Evolutionary conservation across 768 basidiomycete species (phyloP).

Genomic region (Leccinum variicolor): DNA sequence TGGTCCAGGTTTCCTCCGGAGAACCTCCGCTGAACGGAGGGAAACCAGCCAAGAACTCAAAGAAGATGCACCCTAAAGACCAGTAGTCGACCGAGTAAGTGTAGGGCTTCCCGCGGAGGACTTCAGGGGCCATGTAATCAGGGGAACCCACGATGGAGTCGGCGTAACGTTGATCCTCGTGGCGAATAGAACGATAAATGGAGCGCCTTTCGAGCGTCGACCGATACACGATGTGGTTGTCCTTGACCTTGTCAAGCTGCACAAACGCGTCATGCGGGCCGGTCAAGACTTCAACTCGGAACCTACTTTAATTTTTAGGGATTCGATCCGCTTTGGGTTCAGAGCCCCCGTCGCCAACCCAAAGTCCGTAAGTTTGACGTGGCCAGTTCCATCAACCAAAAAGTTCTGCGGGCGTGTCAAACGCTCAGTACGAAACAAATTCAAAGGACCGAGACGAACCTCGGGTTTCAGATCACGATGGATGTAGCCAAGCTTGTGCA

Average conservation of each 20-base stretch:
- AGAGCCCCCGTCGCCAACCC: slow-evolving; percentile 95
- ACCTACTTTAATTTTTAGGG: slow-evolving; percentile 83
- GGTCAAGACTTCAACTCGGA: not conserved
- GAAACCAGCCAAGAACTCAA: slow-evolving; percentile 96
- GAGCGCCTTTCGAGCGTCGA: slow-evolving; percentile 94
- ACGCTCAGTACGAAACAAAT: not conserved
- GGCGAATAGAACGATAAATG: slow-evolving; percentile 88
- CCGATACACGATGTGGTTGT: slow-evolving; percentile 83
- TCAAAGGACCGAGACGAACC: slow-evolving; percentile 42
- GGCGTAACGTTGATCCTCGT: slow-evolving; percentile 89
- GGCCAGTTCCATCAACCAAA: slow-evolving; percentile 90
- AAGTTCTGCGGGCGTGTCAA: slow-evolving; percentile 66
- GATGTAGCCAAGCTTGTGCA: slow-evolving; percentile 97
- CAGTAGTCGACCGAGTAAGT: slow-evolving; percentile 97
- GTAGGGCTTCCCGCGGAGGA: slow-evolving; percentile 92
- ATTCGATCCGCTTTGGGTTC: slow-evolving; percentile 92
- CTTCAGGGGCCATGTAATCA: slow-evolving; percentile 97
- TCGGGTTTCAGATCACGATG: slow-evolving; percentile 98
- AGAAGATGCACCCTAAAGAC: slow-evolving; percentile 97
- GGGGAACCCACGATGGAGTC: slow-evolving; percentile 98
- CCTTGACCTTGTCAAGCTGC: slow-evolving; percentile 95
- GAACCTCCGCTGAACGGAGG: slow-evolving; percentile 96
- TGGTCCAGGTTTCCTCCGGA: slow-evolving; percentile 98
- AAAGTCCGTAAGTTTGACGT: slow-evolving; percentile 98
- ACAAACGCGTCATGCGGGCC: slow-evolving; percentile 5